Base-by-base conservation (phyloP, 768 basidiomycete genomes). In the Panellus pusillus region DNA sequence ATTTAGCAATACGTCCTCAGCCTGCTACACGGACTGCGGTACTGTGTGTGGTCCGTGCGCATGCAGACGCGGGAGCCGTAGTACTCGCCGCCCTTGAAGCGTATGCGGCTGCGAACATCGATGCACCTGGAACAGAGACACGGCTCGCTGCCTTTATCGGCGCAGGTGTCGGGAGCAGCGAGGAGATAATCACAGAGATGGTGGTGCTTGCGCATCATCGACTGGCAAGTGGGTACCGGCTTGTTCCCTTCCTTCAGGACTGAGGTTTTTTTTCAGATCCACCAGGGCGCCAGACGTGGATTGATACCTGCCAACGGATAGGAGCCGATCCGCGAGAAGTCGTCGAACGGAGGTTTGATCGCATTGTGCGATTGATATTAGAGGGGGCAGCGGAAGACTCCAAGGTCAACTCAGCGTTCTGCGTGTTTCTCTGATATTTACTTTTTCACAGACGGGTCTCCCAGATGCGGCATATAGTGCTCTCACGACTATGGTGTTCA, bases 231-330 rank as follows among this genome's bases (percentile, higher is more conserved):
- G 67, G 73, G 1, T 66, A 24, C 24, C 24, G 24, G 24, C 24
- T 24, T 24, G 80, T 11, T 69, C 77, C 2, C 62, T 72, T 0
- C 65, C 84, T 14, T 68, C 32, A 35, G 7, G 32, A 35, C 32
- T 35, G 8, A 35, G 2, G 14, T 35, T 68, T 73, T 14, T 76
- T 79, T 9, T 15, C 27, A 61, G 59, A 57, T 51, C 36, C 59
- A 7, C 51, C 55, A 1, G 55, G 51, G 39, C 78, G 82, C 15
- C 84, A 82, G 60, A 78, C 78, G 1, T 97, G 93, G 93, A 88
- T 95, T 54, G 89, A 92, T 50, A 58, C 91, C 5, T 90, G 88
- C 50, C 91, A 90, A 60, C 80, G 78, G 53, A 84, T 87, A 0
- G 66, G 73, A 2, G 64, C 79, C 4, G 91, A 96, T 63, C 93